Evolutionary conservation across 805 yeast species (phyloP).

Genomic region (Kurtzmaniella fragi): DNA sequence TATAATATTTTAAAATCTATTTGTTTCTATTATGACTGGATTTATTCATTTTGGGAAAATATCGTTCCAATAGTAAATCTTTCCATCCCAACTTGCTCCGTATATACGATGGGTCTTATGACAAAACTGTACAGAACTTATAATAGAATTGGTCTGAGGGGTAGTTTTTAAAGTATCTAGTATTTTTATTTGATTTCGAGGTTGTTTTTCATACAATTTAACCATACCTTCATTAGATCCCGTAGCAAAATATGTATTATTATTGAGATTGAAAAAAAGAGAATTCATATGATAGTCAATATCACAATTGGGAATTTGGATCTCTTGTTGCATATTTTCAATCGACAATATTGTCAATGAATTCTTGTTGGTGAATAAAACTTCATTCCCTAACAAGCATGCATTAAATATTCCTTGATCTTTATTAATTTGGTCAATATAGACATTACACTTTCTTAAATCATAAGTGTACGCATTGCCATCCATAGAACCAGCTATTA

Average conservation of each 20-base stretch:
- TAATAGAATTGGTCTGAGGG: too few relatives aligned
- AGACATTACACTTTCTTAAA: conserved; percentile 13
- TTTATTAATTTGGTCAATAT: conserved; percentile 6
- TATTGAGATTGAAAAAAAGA: not conserved
- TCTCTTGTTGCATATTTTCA: not conserved
- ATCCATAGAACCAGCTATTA: conserved; percentile 17
- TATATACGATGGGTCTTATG: too few relatives aligned
- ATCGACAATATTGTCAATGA: not conserved
- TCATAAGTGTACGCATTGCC: conserved; percentile 18
- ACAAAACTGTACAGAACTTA: too few relatives aligned
- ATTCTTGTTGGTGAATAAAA: too few relatives aligned
- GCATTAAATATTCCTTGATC: conserved; percentile 7
- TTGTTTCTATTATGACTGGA: too few relatives aligned
- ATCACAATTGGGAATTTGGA: not conserved
- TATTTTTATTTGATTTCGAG: not conserved
- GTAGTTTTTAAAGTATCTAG: too few relatives aligned
- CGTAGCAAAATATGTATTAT: conserved; percentile 6
- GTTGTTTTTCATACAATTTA: not conserved
- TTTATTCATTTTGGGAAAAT: not conserved
- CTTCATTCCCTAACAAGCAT: not conserved
- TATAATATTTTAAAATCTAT: too few relatives aligned
- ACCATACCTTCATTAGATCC: conserved; percentile 17
- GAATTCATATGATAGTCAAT: too few relatives aligned
- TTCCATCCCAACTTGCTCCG: not conserved
- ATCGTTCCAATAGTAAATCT: not conserved